These are phyloP conservation scores for Lachnellula arida DNA, from an alignment of 2,329 filamentous ascomycete species.

Conservation along the genomic window DNA sequence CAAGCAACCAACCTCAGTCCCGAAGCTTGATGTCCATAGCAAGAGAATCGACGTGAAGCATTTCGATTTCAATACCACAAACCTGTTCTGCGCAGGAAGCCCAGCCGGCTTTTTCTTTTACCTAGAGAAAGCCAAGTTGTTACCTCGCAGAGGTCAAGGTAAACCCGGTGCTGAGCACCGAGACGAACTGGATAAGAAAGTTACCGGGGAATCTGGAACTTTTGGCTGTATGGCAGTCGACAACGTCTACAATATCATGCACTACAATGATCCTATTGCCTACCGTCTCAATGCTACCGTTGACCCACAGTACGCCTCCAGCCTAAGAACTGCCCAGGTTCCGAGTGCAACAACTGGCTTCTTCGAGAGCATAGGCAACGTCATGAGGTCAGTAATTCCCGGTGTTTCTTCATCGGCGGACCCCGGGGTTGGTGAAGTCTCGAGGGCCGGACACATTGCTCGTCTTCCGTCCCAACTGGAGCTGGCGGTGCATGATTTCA, in stretches of 20 bases:
- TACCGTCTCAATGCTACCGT: conserved; percentile 90
- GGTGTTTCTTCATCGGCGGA: conserved; percentile 34
- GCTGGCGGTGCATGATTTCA: conserved; percentile 92
- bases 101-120: conserved; percentile 91
- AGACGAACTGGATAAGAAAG: conserved; percentile 49
- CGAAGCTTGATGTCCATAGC: conserved; percentile 42
- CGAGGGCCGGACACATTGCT: conserved; percentile 31
- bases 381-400: conserved; percentile 58
- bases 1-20: conserved; percentile 72
- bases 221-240: conserved; percentile 93
- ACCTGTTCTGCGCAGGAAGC: conserved; percentile 84
- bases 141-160: conserved; percentile 69
- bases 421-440: conserved; percentile 37
- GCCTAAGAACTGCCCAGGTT: conserved; percentile 72
- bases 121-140: conserved; percentile 66
- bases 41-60: conserved; percentile 46
- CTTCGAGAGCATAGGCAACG: conserved; percentile 58
- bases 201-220: conserved; percentile 72
- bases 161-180: conserved; percentile 70
- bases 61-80: conserved; percentile 90
- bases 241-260: conserved; percentile 93
- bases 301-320: conserved; percentile 72
- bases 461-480: conserved; percentile 68
- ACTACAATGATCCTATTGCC: conserved; percentile 68
- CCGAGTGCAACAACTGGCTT: conserved; percentile 66